These are phyloP conservation scores for Aschersonia sp. DNA, from an alignment of 2,329 filamentous ascomycete species.

Conservation along the genomic window DNA sequence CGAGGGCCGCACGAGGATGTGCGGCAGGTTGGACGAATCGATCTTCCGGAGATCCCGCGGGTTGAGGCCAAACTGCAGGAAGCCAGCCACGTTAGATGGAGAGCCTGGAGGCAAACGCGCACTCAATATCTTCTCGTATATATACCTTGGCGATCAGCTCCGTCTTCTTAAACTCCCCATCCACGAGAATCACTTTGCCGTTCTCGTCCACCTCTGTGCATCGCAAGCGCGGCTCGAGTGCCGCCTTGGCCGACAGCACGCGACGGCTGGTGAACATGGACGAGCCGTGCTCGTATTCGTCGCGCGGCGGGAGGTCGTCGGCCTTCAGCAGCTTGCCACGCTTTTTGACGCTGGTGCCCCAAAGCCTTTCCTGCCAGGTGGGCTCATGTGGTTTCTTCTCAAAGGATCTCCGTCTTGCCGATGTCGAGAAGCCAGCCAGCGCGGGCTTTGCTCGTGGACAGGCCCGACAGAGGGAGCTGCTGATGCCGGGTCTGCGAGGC, in stretches of 20 bases:
- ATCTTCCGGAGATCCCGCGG: slow-evolving; percentile 95
- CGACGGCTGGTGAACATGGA: slow-evolving; percentile 54
- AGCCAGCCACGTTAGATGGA: neutral
- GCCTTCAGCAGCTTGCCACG: slow-evolving; percentile 30
- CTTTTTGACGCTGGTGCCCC: slow-evolving; percentile 24
- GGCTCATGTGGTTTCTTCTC: slow-evolving; percentile 11
- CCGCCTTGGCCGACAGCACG: slow-evolving; percentile 58
- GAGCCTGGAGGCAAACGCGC: neutral
- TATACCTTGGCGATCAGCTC: slow-evolving; percentile 85
- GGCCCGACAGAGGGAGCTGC: slow-evolving; percentile 5
- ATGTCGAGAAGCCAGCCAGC: neutral
- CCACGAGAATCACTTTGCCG: slow-evolving; percentile 81
- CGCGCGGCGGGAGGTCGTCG: slow-evolving; percentile 42
- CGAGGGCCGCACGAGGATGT: slow-evolving; percentile 84
- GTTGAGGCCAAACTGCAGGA: slow-evolving; percentile 64
- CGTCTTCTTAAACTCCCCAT: slow-evolving; percentile 94
- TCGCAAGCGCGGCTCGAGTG: slow-evolving; percentile 70
- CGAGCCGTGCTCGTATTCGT: slow-evolving; percentile 40
- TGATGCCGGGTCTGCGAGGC: too few relatives aligned
- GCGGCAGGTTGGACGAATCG: slow-evolving; percentile 86
- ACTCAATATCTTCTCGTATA: neutral
- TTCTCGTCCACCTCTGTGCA: slow-evolving; percentile 93
- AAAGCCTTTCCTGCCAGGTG: slow-evolving; percentile 35
- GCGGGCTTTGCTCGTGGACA: too few relatives aligned
- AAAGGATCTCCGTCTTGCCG: neutral